These are phyloP conservation scores for Starmera dryadoides DNA, from an alignment of 805 yeast genomes.

Conservation along the genomic window DNA sequence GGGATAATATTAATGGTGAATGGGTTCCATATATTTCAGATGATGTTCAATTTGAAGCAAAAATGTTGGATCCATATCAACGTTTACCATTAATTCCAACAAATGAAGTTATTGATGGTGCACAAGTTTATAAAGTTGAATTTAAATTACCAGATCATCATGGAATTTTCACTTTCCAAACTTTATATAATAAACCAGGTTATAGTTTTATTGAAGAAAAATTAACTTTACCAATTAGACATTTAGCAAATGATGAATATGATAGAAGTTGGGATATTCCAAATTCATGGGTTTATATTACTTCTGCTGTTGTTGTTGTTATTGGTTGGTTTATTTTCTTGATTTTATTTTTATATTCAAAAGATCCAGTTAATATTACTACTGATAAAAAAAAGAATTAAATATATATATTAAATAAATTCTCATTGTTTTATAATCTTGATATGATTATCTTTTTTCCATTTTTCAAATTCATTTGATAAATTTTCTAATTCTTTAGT, in stretches of 20 bases:
- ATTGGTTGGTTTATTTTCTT: slow-evolving; percentile 74
- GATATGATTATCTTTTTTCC: slow-evolving; percentile 23
- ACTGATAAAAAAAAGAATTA: slow-evolving; percentile 16
- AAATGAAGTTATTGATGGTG: slow-evolving; percentile 28
- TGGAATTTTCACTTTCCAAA: slow-evolving; percentile 85
- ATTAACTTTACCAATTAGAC: slow-evolving; percentile 77
- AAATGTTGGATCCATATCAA: slow-evolving; percentile 93
- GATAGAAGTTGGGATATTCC: slow-evolving; percentile 89
- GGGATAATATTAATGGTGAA: slow-evolving; percentile 32
- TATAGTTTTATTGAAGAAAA: slow-evolving; percentile 57
- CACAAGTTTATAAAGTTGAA: slow-evolving; percentile 36
- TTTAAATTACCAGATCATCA: slow-evolving; percentile 91
- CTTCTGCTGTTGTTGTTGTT: slow-evolving; percentile 63
- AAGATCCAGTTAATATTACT: slow-evolving; percentile 5
- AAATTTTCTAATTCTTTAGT: slow-evolving; percentile 25
- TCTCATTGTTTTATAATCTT: not conserved
- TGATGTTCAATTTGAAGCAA: slow-evolving; percentile 75
- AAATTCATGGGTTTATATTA: slow-evolving; percentile 86
- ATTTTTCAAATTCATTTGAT: slow-evolving; percentile 32
- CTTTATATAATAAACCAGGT: slow-evolving; percentile 75
- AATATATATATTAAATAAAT: not conserved
- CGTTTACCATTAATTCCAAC: slow-evolving; percentile 55
- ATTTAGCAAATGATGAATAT: slow-evolving; percentile 92
- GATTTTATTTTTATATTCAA: slow-evolving; percentile 39
- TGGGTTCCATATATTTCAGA: slow-evolving; percentile 68